Evolutionary conservation across 352 stramenopile species (phyloP).

Genomic region (Phytophthora hibernalis): DNA sequence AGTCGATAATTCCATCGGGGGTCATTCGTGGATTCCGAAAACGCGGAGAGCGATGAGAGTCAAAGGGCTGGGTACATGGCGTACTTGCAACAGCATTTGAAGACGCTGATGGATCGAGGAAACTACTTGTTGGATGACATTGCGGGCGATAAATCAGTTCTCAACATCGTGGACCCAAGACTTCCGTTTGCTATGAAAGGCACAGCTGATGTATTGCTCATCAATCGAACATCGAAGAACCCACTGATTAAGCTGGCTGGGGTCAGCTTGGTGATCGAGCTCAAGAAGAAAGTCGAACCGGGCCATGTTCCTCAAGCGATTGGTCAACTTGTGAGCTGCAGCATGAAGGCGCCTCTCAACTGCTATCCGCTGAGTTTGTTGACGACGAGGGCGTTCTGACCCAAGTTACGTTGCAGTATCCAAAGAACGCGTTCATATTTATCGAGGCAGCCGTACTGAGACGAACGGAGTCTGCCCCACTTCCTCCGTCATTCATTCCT

Average conservation of each 20-base stretch:
- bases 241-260: conserved; percentile 34
- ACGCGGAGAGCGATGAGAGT: conserved; percentile 15
- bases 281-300: conserved; percentile 30
- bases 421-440: conserved; percentile 37
- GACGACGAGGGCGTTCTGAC: conserved; percentile 29
- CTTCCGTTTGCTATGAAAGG: conserved; percentile 41
- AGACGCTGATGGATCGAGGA: conserved; percentile 33
- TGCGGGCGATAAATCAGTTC: conserved; percentile 24
- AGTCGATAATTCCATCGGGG: conserved; percentile 31
- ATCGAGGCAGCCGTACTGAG: conserved; percentile 23
- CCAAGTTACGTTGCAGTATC: conserved; percentile 29
- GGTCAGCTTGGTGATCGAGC: conserved; percentile 36
- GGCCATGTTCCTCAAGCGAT: conserved; percentile 34
- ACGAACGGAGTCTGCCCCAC: neutral
- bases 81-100: conserved; percentile 41
- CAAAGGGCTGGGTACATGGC: conserved; percentile 37
- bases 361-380: conserved; percentile 38
- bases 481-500: conserved; percentile 9
- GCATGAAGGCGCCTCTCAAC: conserved; percentile 33
- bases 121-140: conserved; percentile 32
- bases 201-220: conserved; percentile 40
- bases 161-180: conserved; percentile 32
- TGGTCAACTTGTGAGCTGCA: conserved; percentile 37
- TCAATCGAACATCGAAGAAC: conserved; percentile 38
- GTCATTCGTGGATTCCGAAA: conserved; percentile 31